Percentiles rank a stretch among this genome's conserved stretches.
phyloP scores from a whole-genome alignment of 2,329 filamentous ascomycete species.

The Mycosphaerella arachidis region DNA sequence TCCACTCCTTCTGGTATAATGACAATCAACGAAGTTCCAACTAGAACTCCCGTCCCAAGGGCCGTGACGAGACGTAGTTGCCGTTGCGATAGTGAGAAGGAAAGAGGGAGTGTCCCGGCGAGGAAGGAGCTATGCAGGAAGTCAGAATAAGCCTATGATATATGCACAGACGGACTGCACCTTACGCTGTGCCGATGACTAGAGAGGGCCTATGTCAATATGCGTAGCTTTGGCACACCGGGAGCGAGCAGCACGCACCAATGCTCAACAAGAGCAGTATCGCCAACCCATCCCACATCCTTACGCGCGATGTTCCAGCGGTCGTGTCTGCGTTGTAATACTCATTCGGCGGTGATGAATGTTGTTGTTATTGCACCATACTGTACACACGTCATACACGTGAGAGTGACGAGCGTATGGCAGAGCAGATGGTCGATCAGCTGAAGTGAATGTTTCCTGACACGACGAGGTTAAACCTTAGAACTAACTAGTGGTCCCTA shows the following conservation, averaged over 20 bases:
- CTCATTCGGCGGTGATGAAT: background rate
- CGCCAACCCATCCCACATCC: slow-evolving; percentile 59
- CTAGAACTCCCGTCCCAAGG: slow-evolving; percentile 86
- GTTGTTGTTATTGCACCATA: slow-evolving; percentile 1
- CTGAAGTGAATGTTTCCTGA: background rate
- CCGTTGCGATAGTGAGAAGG: slow-evolving; percentile 78
- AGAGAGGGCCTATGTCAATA: background rate
- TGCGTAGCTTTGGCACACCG: background rate
- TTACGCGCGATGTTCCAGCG: slow-evolving; percentile 4
- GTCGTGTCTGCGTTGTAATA: background rate
- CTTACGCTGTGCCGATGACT: slow-evolving; percentile 61
- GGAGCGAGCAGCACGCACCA: slow-evolving; percentile 21
- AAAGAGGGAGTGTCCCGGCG: slow-evolving; percentile 83
- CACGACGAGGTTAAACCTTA: background rate
- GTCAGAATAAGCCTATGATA: slow-evolving; percentile 11
- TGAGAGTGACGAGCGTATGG: background rate
- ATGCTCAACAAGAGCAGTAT: slow-evolving; percentile 61
- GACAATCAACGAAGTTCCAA: slow-evolving; percentile 91
- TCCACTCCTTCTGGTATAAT: slow-evolving; percentile 97
- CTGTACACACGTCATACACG: background rate
- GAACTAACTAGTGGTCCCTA: background rate
- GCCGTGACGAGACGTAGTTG: slow-evolving; percentile 87
- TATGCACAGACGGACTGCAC: slow-evolving; percentile 6
- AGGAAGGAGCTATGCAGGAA: slow-evolving; percentile 70
- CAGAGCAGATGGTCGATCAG: background rate